Evolutionary conservation across 805 yeast species (phyloP).

Genomic region (Nakazawaea sp.): DNA sequence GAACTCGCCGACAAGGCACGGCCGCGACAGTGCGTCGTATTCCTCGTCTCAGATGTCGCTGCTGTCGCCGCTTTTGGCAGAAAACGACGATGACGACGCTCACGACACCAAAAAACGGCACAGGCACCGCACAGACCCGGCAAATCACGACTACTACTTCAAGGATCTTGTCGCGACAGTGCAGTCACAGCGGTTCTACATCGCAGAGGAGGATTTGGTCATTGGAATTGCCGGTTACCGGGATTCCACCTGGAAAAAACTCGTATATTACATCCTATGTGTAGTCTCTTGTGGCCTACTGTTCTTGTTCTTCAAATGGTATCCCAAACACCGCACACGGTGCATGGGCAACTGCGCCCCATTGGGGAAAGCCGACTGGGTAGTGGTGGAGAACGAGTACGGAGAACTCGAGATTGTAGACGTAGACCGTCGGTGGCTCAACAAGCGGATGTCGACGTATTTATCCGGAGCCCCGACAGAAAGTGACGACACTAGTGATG

Average conservation of each 20-base stretch:
- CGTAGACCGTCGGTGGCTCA: slow-evolving; percentile 56
- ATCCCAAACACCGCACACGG: slow-evolving; percentile 67
- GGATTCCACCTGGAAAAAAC: slow-evolving; percentile 38
- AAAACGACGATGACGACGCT: slow-evolving; percentile 17
- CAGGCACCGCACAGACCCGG: slow-evolving; percentile 18
- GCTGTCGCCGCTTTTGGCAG: slow-evolving; percentile 12
- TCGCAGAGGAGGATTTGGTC: slow-evolving; percentile 93
- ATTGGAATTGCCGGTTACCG: slow-evolving; percentile 90
- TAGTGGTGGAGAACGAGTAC: slow-evolving; percentile 87
- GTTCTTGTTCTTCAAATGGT: slow-evolving; percentile 75
- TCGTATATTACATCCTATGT: slow-evolving; percentile 48
- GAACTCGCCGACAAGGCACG: slow-evolving; percentile 9
- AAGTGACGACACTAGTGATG: slow-evolving; percentile 17
- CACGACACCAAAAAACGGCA: slow-evolving; percentile 12
- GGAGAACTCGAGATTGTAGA: slow-evolving; percentile 68
- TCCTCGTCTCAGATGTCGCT: slow-evolving; percentile 15
- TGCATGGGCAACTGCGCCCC: slow-evolving; percentile 61
- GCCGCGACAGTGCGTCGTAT: slow-evolving; percentile 12
- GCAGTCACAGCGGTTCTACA: slow-evolving; percentile 73
- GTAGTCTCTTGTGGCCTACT: slow-evolving; percentile 61
- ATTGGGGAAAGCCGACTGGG: slow-evolving; percentile 84
- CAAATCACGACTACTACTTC: slow-evolving; percentile 36
- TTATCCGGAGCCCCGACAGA: slow-evolving; percentile 23
- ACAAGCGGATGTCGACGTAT: slow-evolving; percentile 65
- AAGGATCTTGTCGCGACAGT: slow-evolving; percentile 33